Percentiles rank a stretch among this genome's conserved stretches.
phyloP scores from a whole-genome alignment of 768 basidiomycete species.

The Trametopsis cervina region DNA sequence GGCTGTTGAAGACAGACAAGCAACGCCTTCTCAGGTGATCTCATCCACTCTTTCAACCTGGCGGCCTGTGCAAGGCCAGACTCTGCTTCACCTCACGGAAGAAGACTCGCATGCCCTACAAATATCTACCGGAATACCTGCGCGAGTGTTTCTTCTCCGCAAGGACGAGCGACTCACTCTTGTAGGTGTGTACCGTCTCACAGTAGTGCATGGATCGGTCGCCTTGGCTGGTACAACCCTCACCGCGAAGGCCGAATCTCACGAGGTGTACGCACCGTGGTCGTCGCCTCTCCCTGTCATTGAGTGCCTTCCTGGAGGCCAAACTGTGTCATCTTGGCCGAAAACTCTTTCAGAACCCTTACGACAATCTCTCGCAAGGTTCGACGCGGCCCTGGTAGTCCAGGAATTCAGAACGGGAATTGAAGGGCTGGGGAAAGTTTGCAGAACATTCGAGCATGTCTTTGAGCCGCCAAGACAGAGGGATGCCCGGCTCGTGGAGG shows the following conservation, averaged over 20 bases:
- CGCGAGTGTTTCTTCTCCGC: conserved; percentile 37
- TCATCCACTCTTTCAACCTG: conserved; percentile 46
- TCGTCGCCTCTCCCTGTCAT: conserved; percentile 69
- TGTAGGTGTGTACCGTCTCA: conserved; percentile 58
- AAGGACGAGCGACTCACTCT: conserved; percentile 51
- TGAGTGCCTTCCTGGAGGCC: conserved; percentile 23
- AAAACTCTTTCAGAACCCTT: conserved; percentile 13
- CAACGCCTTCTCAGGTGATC: conserved; percentile 35
- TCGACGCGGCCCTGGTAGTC: conserved; percentile 43
- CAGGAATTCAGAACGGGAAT: conserved; percentile 54
- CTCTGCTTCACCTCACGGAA: conserved; percentile 37
- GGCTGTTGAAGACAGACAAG: conserved; percentile 46
- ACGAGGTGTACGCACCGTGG: conserved; percentile 68
- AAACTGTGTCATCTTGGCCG: conserved; percentile 3
- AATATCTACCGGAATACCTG: conserved; percentile 16
- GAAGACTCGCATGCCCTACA: conserved; percentile 26
- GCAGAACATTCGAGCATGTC: conserved; percentile 52
- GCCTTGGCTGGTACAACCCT: conserved; percentile 50
- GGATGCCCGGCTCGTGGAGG: conserved; percentile 25
- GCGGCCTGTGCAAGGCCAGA: conserved; percentile 35
- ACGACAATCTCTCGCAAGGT: conserved; percentile 5
- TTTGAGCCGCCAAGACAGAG: conserved; percentile 49
- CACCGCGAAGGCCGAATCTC: conserved; percentile 28
- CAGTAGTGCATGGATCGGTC: conserved; percentile 57
- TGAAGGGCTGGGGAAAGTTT: conserved; percentile 58